Percentiles rank a stretch among this genome's conserved stretches.
These are phyloP conservation scores for Trichophyton schoenleinii DNA, from an alignment of 2,329 filamentous ascomycete species.

Conservation along the genomic window DNA sequence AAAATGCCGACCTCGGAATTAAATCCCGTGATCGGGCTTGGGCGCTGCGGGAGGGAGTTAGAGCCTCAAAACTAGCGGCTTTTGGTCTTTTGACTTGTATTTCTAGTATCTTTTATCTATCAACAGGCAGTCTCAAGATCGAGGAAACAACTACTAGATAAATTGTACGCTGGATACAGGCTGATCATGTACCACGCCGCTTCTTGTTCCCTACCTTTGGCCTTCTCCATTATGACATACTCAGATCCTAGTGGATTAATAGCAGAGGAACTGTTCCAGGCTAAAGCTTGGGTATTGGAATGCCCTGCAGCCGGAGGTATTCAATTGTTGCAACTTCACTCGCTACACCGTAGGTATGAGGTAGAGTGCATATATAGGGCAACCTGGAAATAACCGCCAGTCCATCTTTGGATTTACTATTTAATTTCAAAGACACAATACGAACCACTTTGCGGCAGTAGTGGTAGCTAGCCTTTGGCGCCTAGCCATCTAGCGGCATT, in stretches of 20 bases:
- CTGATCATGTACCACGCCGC: slow-evolving; percentile 9
- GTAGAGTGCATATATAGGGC: slow-evolving; percentile 22
- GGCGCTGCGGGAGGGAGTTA: neutral
- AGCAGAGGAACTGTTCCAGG: slow-evolving; percentile 11
- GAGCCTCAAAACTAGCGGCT: neutral
- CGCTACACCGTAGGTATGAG: slow-evolving; percentile 17
- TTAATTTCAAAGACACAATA: slow-evolving; percentile 18
- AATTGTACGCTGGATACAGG: neutral
- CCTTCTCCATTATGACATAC: slow-evolving; percentile 24
- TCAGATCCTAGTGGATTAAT: slow-evolving; percentile 19
- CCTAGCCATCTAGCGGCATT: too few relatives aligned
- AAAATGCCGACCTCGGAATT: neutral
- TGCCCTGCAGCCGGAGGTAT: slow-evolving; percentile 18
- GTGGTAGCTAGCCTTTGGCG: too few relatives aligned
- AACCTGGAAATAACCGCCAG: slow-evolving; percentile 21
- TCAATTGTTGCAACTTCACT: slow-evolving; percentile 27
- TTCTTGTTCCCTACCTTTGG: slow-evolving; percentile 16
- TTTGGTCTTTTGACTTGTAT: too few relatives aligned
- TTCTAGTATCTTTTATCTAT: too few relatives aligned
- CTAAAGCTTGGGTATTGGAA: slow-evolving; percentile 19
- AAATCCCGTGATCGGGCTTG: slow-evolving; percentile 1
- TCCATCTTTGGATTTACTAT: slow-evolving; percentile 17
- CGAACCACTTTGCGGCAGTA: too few relatives aligned
- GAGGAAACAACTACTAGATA: too few relatives aligned
- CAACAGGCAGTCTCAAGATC: too few relatives aligned